These are phyloP conservation scores for Malus asiatica DNA, from an alignment of 306 rosid species.

Conservation along the genomic window DNA sequence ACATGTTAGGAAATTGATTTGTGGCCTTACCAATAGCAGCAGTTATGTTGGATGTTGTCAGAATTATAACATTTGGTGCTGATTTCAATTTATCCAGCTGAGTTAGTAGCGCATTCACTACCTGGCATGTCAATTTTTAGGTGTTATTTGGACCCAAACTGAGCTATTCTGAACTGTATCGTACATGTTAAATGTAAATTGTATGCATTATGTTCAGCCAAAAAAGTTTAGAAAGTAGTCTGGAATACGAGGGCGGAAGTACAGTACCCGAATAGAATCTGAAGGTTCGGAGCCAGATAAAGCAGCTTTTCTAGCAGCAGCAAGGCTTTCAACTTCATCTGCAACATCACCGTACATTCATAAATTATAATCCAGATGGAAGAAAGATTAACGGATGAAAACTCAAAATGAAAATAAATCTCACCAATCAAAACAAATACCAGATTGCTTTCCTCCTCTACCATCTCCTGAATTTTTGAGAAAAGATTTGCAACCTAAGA, in stretches of 20 bases:
- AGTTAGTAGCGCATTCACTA: constrained; percentile 88
- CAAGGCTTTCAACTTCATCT: constrained; percentile 99
- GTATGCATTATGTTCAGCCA: neutral
- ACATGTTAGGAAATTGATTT: constrained; percentile 3
- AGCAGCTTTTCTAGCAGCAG: constrained; percentile 97
- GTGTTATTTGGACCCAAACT: constrained; percentile 8
- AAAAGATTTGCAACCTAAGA: constrained; percentile 86
- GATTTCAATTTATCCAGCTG: constrained; percentile 93
- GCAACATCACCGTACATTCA: constrained; percentile 27
- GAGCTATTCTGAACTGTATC: neutral
- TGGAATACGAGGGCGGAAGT: neutral
- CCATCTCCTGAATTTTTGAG: constrained; percentile 92
- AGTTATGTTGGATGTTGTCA: constrained; percentile 94
- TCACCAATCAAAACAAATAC: constrained; percentile 99
- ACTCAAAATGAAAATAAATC: constrained; percentile 26
- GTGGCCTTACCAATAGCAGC: constrained; percentile 82
- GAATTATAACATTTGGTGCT: constrained; percentile 83
- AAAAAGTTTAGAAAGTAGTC: neutral
- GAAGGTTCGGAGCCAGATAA: constrained; percentile 98
- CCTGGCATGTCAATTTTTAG: constrained; percentile 52
- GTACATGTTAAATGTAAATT: neutral
- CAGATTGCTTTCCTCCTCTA: constrained; percentile 84
- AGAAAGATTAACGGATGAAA: constrained; percentile 18
- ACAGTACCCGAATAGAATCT: constrained; percentile 87
- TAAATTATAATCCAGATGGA: constrained; percentile 16